Base-by-base conservation (phyloP, 495 filamentous ascomycete genomes). In the Annulohypoxylon nitens region DNA sequence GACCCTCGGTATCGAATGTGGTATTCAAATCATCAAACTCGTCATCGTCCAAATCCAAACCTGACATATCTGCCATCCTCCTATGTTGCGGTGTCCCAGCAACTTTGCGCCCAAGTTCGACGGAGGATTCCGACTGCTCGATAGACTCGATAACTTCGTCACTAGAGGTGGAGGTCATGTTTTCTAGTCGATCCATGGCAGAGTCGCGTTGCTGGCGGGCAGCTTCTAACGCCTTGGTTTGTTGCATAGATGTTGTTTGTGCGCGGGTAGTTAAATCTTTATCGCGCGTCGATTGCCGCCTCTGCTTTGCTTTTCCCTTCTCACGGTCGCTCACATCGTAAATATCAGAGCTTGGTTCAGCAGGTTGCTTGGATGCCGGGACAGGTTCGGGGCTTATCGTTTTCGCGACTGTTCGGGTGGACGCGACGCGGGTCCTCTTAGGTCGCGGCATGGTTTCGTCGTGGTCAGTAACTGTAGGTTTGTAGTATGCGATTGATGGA, bases 241-340 rank as follows among this genome's bases (percentile, higher is more conserved):
- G 79, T 7, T 81, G 79, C 25, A 76, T 53, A 51, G 72, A 53
- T 41, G 67, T 51, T 23, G 67, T 25, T n/a, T 41, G 59, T 11
- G 61, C 61, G 54, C 20, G 66, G n/a, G 71, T 37, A 26, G 18
- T 57, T 53, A 60, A 18, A 45, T 50, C 39, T 20, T 45, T 37
- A 59, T 68, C 60, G 67, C 64, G 75, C 47, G 71, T 55, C 26
- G 77, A 79, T 33, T 69, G 69, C 7, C 73, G 72, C 8, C 67
- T 76, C 14, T 61, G 57, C 34, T 69, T 76, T 30, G 65, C 64
- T 26, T 71, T 78, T 53, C 82, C 80, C 60, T 83, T 82, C 50
- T 86, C 84, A 41, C 79, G 78, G 41, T 83, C 82, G 77, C 82
- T 84, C 30, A 83, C 78, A 68, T 82, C 82, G 76, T 83, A 82